A percentile compares a stretch with the other conserved stretches of the same genome.
Evolutionary conservation across 2,329 filamentous ascomycete genomes (phyloP).

Genomic region (Fusarium zealandicum): DNA sequence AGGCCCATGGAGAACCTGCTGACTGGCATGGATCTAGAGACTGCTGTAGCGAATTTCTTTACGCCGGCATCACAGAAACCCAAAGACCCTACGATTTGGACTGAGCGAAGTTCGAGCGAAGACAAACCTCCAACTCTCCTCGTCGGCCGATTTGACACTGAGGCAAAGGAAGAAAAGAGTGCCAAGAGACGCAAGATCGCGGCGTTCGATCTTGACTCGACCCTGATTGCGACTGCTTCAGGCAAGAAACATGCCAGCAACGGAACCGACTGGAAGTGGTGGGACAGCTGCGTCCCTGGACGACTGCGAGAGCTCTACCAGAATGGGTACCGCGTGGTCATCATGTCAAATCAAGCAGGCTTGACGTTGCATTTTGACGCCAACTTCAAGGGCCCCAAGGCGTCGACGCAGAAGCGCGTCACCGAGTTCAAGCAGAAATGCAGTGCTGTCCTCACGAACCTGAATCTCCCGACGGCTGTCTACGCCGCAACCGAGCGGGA

Average conservation of each 20-base stretch:
- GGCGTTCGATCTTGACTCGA: conserved; percentile 84
- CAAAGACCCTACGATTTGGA: conserved; percentile 77
- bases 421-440: conserved; percentile 85
- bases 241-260: conserved; percentile 79
- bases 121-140: conserved; percentile 67
- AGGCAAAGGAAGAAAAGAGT: conserved; percentile 47
- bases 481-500: conserved; percentile 90
- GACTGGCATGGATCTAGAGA: conserved; percentile 55
- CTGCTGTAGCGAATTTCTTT: conserved; percentile 83
- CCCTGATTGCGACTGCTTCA: conserved; percentile 79
- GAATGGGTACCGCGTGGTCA: conserved; percentile 77
- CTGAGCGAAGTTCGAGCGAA: conserved; percentile 64
- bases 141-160: conserved; percentile 71
- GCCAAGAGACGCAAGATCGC: conserved; percentile 64
- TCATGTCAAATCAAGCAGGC: conserved; percentile 90
- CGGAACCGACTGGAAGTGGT: conserved; percentile 92
- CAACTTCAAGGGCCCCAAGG: conserved; percentile 72
- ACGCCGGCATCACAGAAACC: conserved; percentile 85
- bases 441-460: conserved; percentile 69
- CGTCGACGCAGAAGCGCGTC: conserved; percentile 65
- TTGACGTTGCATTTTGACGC: conserved; percentile 76
- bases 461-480: conserved; percentile 78
- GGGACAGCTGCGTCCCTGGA: conserved; percentile 74
- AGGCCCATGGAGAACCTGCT: conserved; percentile 4
- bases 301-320: conserved; percentile 71